Base-by-base conservation (phyloP, 495 filamentous ascomycete species). In the Aspergillus panamensis region DNA sequence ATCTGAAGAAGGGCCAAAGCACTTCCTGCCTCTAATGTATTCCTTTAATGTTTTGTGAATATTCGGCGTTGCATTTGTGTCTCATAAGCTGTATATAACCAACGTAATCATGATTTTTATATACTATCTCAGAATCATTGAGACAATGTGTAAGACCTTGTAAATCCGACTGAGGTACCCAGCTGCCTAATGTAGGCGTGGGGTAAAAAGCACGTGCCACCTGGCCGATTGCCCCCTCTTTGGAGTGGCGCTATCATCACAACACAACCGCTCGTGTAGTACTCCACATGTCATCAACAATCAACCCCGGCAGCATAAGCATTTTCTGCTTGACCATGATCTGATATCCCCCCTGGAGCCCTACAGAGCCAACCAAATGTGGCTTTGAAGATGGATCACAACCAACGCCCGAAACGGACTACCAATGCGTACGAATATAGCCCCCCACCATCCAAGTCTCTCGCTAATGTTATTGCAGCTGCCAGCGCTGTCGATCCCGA, bases 401-500 rank as follows among this genome's bases (percentile, higher is more conserved):
- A 43, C 29, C 59, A 60, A 12, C 59, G 59, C 21, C 37, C 53
- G 0, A 62, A 59, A 40, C 55, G 63, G 13, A 62, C 63, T 10
- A 48, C 56, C n/a, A 66, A 66, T 53, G 63, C 63, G 63, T 66
- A 51, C 9, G 60, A 21, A 45, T 19, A 6, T 20, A 45, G 16
- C 0, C 16, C 42, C 42, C 42, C 42, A 3, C 17, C 35, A 8
- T 13, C 9, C 51, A 16, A 19, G 7, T 16, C 48, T 48, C 17
- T 25, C 31, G 47, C 53, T 53, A 53, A 52, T 37, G n/a, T 9
- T 44, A 12, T 17, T 25, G 14, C 61, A 71, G 69, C 33, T 68
- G 67, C 44, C 54, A 63, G 51, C 65, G 66, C 47, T 72, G 69
- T 54, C 67, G 69, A 30, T 60, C 67, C 47, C 67, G 69, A 51